Evolutionary conservation across 257 asterid genomes (phyloP).

Genomic region (Fraxinus americana): DNA sequence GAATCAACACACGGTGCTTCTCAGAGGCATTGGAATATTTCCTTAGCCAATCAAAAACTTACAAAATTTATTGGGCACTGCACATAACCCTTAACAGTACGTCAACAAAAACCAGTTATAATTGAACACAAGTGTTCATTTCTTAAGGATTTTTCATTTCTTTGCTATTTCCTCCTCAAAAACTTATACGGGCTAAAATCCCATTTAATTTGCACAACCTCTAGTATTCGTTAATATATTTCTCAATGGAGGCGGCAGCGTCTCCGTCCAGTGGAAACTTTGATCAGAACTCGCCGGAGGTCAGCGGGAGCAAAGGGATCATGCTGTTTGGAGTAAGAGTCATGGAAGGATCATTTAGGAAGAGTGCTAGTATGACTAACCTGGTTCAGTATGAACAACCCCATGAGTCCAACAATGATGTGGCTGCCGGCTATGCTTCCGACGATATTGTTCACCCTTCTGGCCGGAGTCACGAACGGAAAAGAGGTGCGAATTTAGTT

Average conservation of each 20-base stretch:
- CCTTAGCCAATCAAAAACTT: slow-evolving; percentile 17
- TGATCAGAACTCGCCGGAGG: slow-evolving; percentile 36
- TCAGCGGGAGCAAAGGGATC: slow-evolving; percentile 50
- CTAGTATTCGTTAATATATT: slow-evolving; percentile 19
- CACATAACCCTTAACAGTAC: slow-evolving; percentile 34
- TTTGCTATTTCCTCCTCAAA: slow-evolving; percentile 28
- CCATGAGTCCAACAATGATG: slow-evolving; percentile 61
- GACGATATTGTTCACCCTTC: slow-evolving; percentile 95
- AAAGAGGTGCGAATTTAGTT: slow-evolving; percentile 58
- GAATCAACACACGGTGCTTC: slow-evolving; percentile 22
- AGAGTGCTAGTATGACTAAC: slow-evolving; percentile 88
- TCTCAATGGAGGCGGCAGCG: slow-evolving; percentile 30
- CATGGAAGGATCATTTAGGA: slow-evolving; percentile 76
- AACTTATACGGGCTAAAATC: neutral
- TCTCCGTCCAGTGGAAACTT: slow-evolving; percentile 42
- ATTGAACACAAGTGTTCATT: slow-evolving; percentile 35
- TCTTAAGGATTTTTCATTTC: slow-evolving; percentile 22
- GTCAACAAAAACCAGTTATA: slow-evolving; percentile 12
- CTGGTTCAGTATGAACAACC: slow-evolving; percentile 68
- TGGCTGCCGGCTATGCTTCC: slow-evolving; percentile 77
- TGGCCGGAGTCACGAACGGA: slow-evolving; percentile 75
- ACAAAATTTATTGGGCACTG: slow-evolving; percentile 33
- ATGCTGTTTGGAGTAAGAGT: slow-evolving; percentile 95
- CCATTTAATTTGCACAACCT: slow-evolving; percentile 17
- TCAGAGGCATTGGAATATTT: slow-evolving; percentile 33